Evolutionary conservation across 2,329 filamentous ascomycete species (phyloP), one percentile per base, ranked within the genome.

Genomic region (Boeremia exigua): DNA sequence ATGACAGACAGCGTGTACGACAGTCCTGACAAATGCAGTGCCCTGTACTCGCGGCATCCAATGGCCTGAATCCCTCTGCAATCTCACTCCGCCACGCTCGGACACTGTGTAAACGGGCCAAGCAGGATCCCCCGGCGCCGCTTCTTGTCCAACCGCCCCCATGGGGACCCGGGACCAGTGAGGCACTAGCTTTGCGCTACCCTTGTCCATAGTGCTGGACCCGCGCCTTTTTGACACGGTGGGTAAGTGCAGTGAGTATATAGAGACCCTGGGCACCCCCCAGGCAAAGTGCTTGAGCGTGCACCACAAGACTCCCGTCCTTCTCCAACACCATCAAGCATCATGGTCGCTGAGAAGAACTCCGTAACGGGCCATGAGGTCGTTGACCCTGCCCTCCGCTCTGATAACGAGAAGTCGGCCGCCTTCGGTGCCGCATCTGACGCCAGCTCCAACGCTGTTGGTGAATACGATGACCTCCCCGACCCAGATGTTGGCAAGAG

Each of bases 401-500:
- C 47, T 14, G 56, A 56, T 32, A 57, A 51, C 47, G 69, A 75
- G 60, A 73, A 74, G 56, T 52, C 56, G 29, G 48, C 61, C 12
- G 52, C 59, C 34, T 59, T 61, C 52, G 71, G 66, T 40, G 70
- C 72, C 49, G 65, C 61, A 49, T 68, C 66, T 42, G 67, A 67
- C 39, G 52, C 59, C 48, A 66, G 61, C 54, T 56, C 61, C 15
- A 65, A 65, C 15, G 47, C 42, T 14, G 52, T 50, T 44, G 61
- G 65, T 15, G 71, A 73, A 7, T 63, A 69, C 45, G 72, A 74
- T 46, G 71, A 73, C 8, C 66, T 73, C 23, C 70, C 70, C 33
- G 72, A 75, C 48, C 70, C 71, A 47, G 72, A 75, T 50, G 61
- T 48, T 34, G 72, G 72, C 55, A 74, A 73, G 58, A 68, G 54